phyloP scores from a whole-genome alignment of 1,139 yeast species.

The Yamadazyma pseudoaaseri region DNA sequence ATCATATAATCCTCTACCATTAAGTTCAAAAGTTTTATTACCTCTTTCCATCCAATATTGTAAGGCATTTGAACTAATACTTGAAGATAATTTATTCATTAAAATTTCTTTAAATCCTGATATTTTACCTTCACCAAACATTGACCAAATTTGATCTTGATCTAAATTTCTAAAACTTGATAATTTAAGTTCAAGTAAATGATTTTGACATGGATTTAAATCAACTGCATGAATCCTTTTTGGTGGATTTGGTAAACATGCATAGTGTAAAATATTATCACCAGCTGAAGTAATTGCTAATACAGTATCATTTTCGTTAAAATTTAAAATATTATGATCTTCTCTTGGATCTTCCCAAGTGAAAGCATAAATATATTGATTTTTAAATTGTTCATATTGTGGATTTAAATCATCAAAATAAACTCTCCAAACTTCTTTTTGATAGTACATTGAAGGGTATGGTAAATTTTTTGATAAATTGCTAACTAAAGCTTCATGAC shows the following conservation, averaged over 20 bases:
- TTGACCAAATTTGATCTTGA: conserved; percentile 65
- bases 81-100: conserved; percentile 57
- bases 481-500: conserved; percentile 70
- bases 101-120: conserved; percentile 47
- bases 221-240: conserved; percentile 81
- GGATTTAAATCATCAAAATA: conserved; percentile 73
- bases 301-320: conserved; percentile 65
- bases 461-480: conserved; percentile 68
- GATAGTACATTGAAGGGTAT: conserved; percentile 76
- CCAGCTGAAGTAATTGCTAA: conserved; percentile 87
- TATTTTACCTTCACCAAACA: conserved; percentile 75
- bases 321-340: conserved; percentile 64
- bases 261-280: conserved; percentile 74
- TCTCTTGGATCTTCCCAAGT: conserved; percentile 92
- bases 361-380: conserved; percentile 81
- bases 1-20: conserved; percentile 62
- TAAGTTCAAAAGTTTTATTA: conserved; percentile 48
- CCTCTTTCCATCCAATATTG: conserved; percentile 79
- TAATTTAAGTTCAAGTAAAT: conserved; percentile 71
- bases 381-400: conserved; percentile 66
- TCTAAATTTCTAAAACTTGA: conserved; percentile 62
- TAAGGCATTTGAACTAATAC: conserved; percentile 74
- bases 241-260: conserved; percentile 69
- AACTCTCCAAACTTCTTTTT: conserved; percentile 73
- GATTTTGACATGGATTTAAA: conserved; percentile 80